Base-by-base conservation (phyloP, 306 rosid genomes). In the Dalbergia cultrata region DNA sequence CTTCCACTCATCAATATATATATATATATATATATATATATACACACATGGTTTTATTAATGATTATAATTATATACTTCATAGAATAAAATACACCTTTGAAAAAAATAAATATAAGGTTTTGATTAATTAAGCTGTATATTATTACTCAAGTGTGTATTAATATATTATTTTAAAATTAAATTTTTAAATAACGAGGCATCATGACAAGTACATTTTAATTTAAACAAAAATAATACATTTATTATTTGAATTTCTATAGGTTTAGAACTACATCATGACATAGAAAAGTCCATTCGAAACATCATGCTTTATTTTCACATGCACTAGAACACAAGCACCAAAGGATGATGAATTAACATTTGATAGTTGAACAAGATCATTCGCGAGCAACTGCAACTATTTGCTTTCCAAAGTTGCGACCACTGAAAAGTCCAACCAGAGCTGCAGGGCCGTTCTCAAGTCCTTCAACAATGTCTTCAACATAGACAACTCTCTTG, bases 381-480 rank as follows among this genome's bases (percentile, higher is more conserved):
- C 73, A 78, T n/a, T 73, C 39, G 0, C 8, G 74, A 78, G 76
- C 52, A 78, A 83, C 34, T 14, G 49, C 74, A 58, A 83, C 67
- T 0, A 78, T 10, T 67, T 78, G 83, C 41, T 78, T 83, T 22
- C 83, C 86, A 17, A 83, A 66, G 73, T 78, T 83, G 49, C 80
- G 82, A 19, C 86, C 80, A 1, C 19, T 72, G 52, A 78, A 78
- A 19, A 83, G 83, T 43, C 86, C 86, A 57, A 83, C 76, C 13
- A 83, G 18, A 39, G 86, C 83, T 10, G 59, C 49, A 1, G 86
- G 86, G 5, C 83, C 83, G 67, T 67, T 83, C 64, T 83, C 86
- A 83, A 83, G 72, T 4, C 86, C 83, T 73, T 78, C 76, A 78
- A 72, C 86, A 45, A 66, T 83, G 79, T 83, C 86, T 77, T 82